Conservation (phyloP, 495 filamentous ascomycete genomes). For the Aspergillus sparsus region DNA sequence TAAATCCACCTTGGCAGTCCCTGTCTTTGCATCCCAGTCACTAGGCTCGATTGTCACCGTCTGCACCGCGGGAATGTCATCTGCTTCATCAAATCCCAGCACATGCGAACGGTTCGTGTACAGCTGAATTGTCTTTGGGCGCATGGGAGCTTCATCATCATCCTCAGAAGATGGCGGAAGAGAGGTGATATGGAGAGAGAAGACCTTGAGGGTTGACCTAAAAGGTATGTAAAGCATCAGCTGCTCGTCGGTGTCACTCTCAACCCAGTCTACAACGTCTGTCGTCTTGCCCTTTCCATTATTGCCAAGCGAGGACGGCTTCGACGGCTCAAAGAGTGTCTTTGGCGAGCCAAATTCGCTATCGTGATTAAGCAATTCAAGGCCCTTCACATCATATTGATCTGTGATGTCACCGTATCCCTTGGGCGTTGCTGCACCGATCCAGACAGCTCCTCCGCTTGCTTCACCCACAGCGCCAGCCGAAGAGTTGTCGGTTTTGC, state of each 20-base stretch:
- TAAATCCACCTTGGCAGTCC: slow-evolving; percentile 78
- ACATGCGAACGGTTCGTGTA: slow-evolving; percentile 86
- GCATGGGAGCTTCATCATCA: slow-evolving; percentile 75
- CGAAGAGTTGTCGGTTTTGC: slow-evolving; percentile 48
- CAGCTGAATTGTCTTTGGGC: slow-evolving; percentile 80
- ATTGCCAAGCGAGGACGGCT: slow-evolving; percentile 67
- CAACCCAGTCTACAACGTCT: slow-evolving; percentile 77
- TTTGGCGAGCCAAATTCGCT: slow-evolving; percentile 65
- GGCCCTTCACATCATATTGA: slow-evolving; percentile 71
- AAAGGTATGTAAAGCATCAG: slow-evolving; percentile 93
- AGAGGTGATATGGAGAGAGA: slow-evolving; percentile 88
- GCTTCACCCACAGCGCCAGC: slow-evolving; percentile 42
- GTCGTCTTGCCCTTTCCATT: slow-evolving; percentile 59
- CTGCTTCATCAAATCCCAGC: slow-evolving; percentile 93
- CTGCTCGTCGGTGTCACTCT: slow-evolving; percentile 99
- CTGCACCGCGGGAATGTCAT: slow-evolving; percentile 79
- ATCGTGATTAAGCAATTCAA: slow-evolving; percentile 86
- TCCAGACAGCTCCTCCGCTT: slow-evolving; percentile 61
- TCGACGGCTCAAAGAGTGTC: slow-evolving; percentile 68
- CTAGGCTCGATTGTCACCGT: slow-evolving; percentile 65
- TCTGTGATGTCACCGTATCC: slow-evolving; percentile 83
- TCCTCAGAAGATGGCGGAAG: slow-evolving; percentile 55
- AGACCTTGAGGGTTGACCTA: slow-evolving; percentile 83
- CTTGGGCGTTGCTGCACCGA: slow-evolving; percentile 70
- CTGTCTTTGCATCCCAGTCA: slow-evolving; percentile 85